Evolutionary conservation across 495 filamentous ascomycete species (phyloP).

Genomic region (Aspergillus taichungensis): DNA sequence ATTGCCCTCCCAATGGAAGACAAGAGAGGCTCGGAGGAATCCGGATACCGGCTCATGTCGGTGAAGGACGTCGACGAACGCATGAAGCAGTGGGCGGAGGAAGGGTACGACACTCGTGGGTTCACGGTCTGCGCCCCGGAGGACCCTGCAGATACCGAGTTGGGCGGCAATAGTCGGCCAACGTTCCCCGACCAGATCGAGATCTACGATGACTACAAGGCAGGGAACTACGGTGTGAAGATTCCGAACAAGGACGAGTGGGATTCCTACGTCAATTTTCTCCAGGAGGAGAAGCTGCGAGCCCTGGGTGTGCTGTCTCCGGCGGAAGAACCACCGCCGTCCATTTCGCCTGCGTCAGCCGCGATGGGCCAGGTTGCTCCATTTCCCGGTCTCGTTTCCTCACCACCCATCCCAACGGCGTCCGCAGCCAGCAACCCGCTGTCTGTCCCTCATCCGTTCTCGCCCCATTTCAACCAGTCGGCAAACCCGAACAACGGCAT

Average conservation of each 20-base stretch:
- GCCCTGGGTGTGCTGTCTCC: conserved; percentile 78
- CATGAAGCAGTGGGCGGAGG: conserved; percentile 58
- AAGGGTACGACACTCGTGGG: conserved; percentile 67
- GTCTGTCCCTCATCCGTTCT: conserved; percentile 30
- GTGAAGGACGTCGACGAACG: conserved; percentile 53
- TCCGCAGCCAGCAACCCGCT: conserved; percentile 37
- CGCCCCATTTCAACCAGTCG: conserved; percentile 40
- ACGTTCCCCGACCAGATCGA: conserved; percentile 64
- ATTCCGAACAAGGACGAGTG: conserved; percentile 74
- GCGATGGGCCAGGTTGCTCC: conserved; percentile 50
- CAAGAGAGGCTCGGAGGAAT: conserved; percentile 48
- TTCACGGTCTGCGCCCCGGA: conserved; percentile 52
- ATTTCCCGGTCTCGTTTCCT: conserved; percentile 50
- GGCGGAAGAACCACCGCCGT: conserved; percentile 55
- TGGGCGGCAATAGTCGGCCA: conserved; percentile 56
- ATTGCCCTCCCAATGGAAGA: conserved; percentile 64
- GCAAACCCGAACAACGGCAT: conserved; percentile 50
- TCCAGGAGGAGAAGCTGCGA: conserved; percentile 84
- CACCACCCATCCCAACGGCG: conserved; percentile 42
- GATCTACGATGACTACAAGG: conserved; percentile 41
- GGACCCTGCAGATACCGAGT: conserved; percentile 20
- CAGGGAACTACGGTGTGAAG: conserved; percentile 48
- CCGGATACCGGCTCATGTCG: conserved; percentile 49
- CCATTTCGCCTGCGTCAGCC: conserved; percentile 68
- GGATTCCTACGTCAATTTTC: conserved; percentile 69